Base-by-base conservation (phyloP, 192 early-diverging fungal species). In the Coemansia sp. region DNA sequence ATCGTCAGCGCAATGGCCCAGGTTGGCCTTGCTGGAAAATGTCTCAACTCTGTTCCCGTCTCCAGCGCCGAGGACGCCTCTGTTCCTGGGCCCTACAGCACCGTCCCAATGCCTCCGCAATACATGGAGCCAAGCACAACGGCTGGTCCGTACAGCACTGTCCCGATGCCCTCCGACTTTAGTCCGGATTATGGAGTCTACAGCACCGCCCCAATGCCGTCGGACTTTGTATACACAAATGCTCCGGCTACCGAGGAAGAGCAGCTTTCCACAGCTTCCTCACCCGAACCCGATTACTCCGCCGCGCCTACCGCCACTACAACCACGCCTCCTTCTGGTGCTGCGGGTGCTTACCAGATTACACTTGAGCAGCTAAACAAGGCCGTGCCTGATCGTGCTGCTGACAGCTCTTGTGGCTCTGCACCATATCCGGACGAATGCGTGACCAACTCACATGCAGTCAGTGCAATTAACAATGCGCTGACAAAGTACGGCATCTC, bases 1-100 rank as follows among this genome's bases (percentile, higher is more conserved):
- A 19, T 59, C 6, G 32, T 65, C 23, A 23, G 68, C 11, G 63
- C 56, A 19, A n/a, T 80, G 38, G 70, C 39, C 19, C 68, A 70
- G 39, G 63, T 52, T 50, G 61, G 45, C 6, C 57, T 80, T 62
- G 65, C 72, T 48, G 32, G 39, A 53, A 75, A 75, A 58, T 80
- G 78, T 54, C 43, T 53, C 7, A 61, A 42, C 15, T 47, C 10
- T 18, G 53, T 48, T 26, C 26, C 58, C 11, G 19, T 16, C 21
- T 65, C 38, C 11, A 50, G 56, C 42, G 11, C 19, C 26, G 43
- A 42, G 12, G 13, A 13, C 41, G 60, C 40, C 41, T 26, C 64
- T 32, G 3, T 32, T 32, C 39, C 61, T 52, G 44, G 63, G 50
- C 45, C 54, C 68, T 18, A 62, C 53, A n/a, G 12, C 13, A 37